Conservation (phyloP, 305 asterid species). For the Plantago coronopus region DNA sequence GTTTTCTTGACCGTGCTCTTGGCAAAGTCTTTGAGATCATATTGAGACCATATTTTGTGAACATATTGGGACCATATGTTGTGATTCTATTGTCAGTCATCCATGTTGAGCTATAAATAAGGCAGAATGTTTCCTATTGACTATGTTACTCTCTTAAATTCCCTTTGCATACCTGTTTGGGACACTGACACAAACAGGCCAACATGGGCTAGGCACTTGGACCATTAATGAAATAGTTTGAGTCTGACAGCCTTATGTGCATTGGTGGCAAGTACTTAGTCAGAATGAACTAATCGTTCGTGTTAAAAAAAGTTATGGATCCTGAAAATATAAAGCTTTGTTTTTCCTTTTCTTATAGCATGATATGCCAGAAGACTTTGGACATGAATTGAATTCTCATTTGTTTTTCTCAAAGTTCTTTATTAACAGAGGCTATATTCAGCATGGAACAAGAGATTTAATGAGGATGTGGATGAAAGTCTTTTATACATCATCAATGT, state of each 20-base stretch:
- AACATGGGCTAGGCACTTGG: too few species aligned
- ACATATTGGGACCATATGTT: neutral
- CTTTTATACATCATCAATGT: slow-evolving; percentile 55
- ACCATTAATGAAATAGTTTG: too few species aligned
- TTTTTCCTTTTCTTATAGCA: slow-evolving; percentile 2
- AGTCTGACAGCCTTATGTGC: too few species aligned
- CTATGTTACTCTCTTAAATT: too few species aligned
- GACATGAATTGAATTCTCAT: slow-evolving; percentile 25
- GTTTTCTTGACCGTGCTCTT: neutral
- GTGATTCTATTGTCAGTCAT: too few species aligned
- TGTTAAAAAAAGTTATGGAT: neutral
- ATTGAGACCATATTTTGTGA: neutral
- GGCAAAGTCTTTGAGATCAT: slow-evolving; percentile 2
- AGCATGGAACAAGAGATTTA: slow-evolving; percentile 63
- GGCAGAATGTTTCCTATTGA: too few species aligned
- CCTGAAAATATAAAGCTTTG: too few species aligned
- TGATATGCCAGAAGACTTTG: slow-evolving; percentile 9
- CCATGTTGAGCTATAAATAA: too few species aligned
- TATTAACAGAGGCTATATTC: slow-evolving; percentile 50
- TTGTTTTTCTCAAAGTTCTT: slow-evolving; percentile 22
- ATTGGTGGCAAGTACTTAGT: too few species aligned
- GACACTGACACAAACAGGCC: too few species aligned
- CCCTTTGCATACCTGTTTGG: too few species aligned
- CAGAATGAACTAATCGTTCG: too few species aligned
- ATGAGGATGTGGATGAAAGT: slow-evolving; percentile 66